A percentile compares a stretch with the other conserved stretches of the same genome.
These are phyloP conservation scores for Chaetoceros muelleri DNA, from an alignment of 108 stramenopile genomes.

Conservation along the genomic window DNA sequence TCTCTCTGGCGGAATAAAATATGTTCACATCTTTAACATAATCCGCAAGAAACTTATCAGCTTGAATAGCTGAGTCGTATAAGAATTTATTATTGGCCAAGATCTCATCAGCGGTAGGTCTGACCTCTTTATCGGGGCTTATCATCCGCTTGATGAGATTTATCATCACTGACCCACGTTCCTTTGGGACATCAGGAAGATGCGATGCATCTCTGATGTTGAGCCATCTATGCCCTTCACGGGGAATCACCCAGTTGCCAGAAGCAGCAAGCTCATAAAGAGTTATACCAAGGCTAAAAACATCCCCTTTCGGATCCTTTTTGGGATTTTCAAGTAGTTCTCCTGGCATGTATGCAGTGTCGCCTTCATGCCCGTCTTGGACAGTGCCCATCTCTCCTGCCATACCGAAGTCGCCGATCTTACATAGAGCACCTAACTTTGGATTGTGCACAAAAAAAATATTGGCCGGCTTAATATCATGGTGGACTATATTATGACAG, in stretches of 20 bases:
- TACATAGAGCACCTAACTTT: conserved; percentile 64
- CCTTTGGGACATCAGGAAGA: conserved; percentile 34
- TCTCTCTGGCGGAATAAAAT: conserved; percentile 33
- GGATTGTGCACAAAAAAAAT: conserved; percentile 55
- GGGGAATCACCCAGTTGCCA: conserved; percentile 33
- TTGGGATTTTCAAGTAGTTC: conserved; percentile 40
- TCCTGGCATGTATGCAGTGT: conserved; percentile 62
- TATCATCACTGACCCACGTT: conserved; percentile 28
- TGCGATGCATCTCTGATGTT: conserved; percentile 40
- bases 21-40: conserved; percentile 61
- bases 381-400: conserved; percentile 54
- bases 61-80: conserved; percentile 24
- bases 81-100: conserved; percentile 19
- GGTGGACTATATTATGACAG: conserved; percentile 61
- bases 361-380: conserved; percentile 81
- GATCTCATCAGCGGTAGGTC: conserved; percentile 60
- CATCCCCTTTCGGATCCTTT: conserved; percentile 60
- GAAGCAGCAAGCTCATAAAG: conserved; percentile 61
- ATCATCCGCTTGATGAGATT: conserved; percentile 45
- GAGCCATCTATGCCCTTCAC: conserved; percentile 66
- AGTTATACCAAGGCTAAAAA: conserved; percentile 76
- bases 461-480: conserved; percentile 81
- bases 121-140: conserved; percentile 19
- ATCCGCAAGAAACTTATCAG: conserved; percentile 49
- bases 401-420: conserved; percentile 83